Conservation (phyloP, 2,329 filamentous ascomycete genomes). For the Monilinia fructigena region DNA sequence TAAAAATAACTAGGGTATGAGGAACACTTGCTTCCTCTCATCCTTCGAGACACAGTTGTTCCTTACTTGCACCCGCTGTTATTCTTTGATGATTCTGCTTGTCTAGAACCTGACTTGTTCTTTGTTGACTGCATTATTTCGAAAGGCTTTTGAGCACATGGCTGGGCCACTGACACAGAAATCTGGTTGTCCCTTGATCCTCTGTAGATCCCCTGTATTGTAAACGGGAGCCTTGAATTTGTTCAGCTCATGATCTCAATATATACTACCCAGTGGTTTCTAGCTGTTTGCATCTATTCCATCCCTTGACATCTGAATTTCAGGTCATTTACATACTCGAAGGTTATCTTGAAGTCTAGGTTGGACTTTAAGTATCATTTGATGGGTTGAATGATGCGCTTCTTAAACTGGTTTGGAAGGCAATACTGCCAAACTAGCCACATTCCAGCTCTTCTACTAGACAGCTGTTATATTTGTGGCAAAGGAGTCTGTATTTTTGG, state of each 20-base stretch:
- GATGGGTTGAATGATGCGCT: not conserved
- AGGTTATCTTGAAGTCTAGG: not conserved
- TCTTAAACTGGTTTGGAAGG: not conserved
- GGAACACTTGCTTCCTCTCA: not conserved
- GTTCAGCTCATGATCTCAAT: conserved; percentile 1
- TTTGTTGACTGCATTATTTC: not conserved
- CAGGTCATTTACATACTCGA: not conserved
- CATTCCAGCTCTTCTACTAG: conserved; percentile 1
- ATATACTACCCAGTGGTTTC: not conserved
- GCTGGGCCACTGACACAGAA: not conserved
- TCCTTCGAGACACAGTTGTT: not conserved
- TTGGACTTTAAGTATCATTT: not conserved
- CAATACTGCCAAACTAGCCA: not conserved
- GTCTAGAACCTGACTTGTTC: not conserved
- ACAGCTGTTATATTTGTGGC: not conserved
- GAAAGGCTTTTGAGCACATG: not conserved
- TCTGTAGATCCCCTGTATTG: not conserved
- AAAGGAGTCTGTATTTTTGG: not conserved
- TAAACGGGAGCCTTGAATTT: not conserved
- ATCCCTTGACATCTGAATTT: not conserved
- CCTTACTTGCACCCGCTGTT: not conserved
- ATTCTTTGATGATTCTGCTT: not conserved
- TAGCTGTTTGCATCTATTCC: not conserved
- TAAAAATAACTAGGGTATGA: not conserved
- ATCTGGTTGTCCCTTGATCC: not conserved